Evolutionary conservation across 2,329 filamentous ascomycete species (phyloP), one percentile per base, ranked within the genome.

Genomic region (Sclerotinia minor): DNA sequence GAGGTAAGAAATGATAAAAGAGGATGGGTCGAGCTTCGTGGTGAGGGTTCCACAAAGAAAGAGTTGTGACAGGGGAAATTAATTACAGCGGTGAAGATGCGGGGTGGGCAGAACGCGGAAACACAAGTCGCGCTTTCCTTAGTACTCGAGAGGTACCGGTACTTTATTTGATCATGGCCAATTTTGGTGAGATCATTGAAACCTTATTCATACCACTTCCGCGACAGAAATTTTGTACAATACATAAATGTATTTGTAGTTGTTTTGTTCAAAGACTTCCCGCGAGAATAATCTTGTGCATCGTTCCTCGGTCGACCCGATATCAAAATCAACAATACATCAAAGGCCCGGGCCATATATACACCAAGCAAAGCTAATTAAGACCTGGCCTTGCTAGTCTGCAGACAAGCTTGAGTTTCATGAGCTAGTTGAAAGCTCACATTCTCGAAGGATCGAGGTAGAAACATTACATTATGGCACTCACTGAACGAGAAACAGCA

Each of bases 401-500:
- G 29, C 64, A 66, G 64, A 15, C 17, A 24, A 52, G 19, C 17
- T 35, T 15, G 24, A 11, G 35, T 53, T 41, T n/a, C 15, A 60
- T 61, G 44, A 61, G 55, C 64, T 67, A 32, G 15, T 8, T 11
- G 4, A 6, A 59, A 49, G 26, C 38, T 38, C 19, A 60, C 24
- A 21, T 47, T 32, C 26, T 26, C 29, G n/a, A 41, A 53, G 17
- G 21, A 19, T 60, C 8, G 32, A 29, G 44, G 19, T 35, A 21
- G 35, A 29, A 15, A 26, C 11, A 67, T 53, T n/a, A 53, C 45
- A 67, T 15, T 0, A 76, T 76, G 73, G 65, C 69, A 41, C 81
- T 89, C 69, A 86, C 81, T 68, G 79, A 83, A 65, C 80, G 83
- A 70, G 86, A 88, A 70, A 81, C 83, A 55, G 80, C 82, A 63